phyloP scores from a whole-genome alignment of 2,329 filamentous ascomycete species.

The Diaporthe batatas region DNA sequence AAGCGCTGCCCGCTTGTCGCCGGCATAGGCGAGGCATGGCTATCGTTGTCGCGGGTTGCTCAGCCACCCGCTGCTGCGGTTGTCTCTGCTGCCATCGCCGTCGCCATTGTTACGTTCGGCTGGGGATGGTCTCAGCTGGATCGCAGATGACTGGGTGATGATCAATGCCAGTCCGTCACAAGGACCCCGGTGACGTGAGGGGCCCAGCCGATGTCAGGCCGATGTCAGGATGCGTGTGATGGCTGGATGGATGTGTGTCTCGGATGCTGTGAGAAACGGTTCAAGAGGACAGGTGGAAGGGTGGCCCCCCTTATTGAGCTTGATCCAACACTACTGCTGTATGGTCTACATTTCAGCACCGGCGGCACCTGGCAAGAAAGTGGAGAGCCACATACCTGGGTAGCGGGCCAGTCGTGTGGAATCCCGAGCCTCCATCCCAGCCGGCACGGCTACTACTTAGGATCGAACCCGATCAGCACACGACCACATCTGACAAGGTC shows the following conservation, averaged over 20 bases:
- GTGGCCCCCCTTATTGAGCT: conserved; percentile 25
- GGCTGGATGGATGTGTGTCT: conserved; percentile 37
- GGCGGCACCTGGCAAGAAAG: conserved; percentile 21
- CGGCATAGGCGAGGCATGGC: conserved; percentile 27
- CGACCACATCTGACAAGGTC: conserved; percentile 25
- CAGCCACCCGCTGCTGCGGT: conserved; percentile 15
- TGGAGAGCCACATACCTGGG: conserved; percentile 7
- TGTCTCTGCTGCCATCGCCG: not conserved
- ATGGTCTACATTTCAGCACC: conserved; percentile 8
- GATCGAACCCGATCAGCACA: conserved; percentile 34
- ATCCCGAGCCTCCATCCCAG: conserved; percentile 35
- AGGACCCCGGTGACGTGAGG: conserved; percentile 31
- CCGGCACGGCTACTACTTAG: conserved; percentile 37
- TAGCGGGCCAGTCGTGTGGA: conserved; percentile 33
- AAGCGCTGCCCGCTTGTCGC: conserved; percentile 5
- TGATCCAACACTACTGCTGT: conserved; percentile 30
- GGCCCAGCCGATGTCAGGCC: conserved; percentile 23
- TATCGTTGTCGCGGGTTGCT: conserved; percentile 24
- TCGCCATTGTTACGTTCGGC: conserved; percentile 17
- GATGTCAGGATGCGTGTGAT: conserved; percentile 15
- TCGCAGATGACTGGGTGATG: conserved; percentile 16
- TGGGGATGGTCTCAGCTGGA: conserved; percentile 12
- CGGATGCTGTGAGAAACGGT: conserved; percentile 15
- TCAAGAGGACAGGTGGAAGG: conserved; percentile 24
- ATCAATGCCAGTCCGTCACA: conserved; percentile 18